These are phyloP conservation scores for Athelia psychrophila DNA, from an alignment of 1,284 basidiomycete genomes.

Conservation along the genomic window DNA sequence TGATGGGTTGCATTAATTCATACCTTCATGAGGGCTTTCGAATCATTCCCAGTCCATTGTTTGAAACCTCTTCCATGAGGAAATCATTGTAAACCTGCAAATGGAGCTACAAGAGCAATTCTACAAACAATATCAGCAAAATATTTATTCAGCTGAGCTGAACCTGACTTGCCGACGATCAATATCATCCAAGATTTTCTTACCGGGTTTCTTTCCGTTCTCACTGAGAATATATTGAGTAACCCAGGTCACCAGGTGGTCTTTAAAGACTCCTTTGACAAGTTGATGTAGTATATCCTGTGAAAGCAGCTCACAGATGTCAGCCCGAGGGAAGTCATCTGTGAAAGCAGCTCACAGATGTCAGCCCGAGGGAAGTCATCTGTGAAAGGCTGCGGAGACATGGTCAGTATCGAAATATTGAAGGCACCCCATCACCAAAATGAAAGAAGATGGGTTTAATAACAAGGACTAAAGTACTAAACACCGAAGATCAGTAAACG, in stretches of 20 bases:
- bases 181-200: conserved; percentile 23
- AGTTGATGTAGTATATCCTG: background rate
- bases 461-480: too few relatives aligned
- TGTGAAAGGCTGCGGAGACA: conserved; percentile 1
- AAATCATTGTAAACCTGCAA: conserved; percentile 1
- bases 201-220: conserved; percentile 13
- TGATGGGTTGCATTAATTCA: background rate
- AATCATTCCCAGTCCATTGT: conserved; percentile 31
- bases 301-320: background rate
- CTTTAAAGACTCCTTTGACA: conserved; percentile 13
- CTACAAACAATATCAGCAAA: background rate
- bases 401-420: too few relatives aligned
- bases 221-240: conserved; percentile 13
- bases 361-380: background rate
- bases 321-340: background rate
- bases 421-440: too few relatives aligned
- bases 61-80: conserved; percentile 10
- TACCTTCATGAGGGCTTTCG: conserved; percentile 20
- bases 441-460: too few relatives aligned
- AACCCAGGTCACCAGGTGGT: conserved; percentile 25
- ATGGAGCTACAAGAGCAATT: conserved; percentile 5
- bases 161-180: conserved; percentile 22
- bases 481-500: too few relatives aligned
- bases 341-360: background rate
- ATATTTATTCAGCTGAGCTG: conserved; percentile 7